Evolutionary conservation across 208 protist species (phyloP).

Genomic region (Novymonas esmeraldas): DNA sequence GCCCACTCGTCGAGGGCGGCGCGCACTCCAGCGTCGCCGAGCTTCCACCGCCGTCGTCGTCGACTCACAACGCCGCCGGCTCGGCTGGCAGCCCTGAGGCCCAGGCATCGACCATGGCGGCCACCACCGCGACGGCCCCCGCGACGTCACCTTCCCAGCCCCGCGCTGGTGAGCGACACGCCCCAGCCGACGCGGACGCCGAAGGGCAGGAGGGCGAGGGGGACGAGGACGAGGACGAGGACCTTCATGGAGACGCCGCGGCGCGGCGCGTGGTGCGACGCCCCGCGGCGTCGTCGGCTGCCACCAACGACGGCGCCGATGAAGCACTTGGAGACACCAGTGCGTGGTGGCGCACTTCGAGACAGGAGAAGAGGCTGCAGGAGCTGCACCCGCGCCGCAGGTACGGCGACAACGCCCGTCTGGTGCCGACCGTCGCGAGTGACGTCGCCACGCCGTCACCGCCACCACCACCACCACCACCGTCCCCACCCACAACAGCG

Average conservation of each 20-base stretch:
- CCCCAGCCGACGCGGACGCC: neutral
- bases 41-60: slow-evolving; percentile 1
- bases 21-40: slow-evolving; percentile 1
- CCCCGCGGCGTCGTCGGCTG: neutral
- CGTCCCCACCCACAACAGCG: too few relatives aligned
- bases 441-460: too few relatives aligned
- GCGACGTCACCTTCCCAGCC: neutral
- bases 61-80: slow-evolving; percentile 2
- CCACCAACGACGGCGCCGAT: neutral
- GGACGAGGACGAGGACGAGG: slow-evolving; percentile 21
- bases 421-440: slow-evolving; percentile 14
- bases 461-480: too few relatives aligned
- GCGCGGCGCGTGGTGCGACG: slow-evolving; percentile 15
- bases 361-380: slow-evolving; percentile 62
- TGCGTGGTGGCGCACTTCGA: slow-evolving; percentile 75
- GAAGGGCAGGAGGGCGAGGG: slow-evolving; percentile 1
- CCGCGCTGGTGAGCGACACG: neutral
- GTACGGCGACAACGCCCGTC: slow-evolving; percentile 55
- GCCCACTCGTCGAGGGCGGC: slow-evolving; percentile 24
- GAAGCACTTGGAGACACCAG: slow-evolving; percentile 34
- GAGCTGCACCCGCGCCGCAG: slow-evolving; percentile 71
- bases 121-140: neutral
- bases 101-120: too few relatives aligned
- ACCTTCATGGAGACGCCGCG: slow-evolving; percentile 1
- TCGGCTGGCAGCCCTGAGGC: too few relatives aligned